Percentiles rank a stretch among this genome's conserved stretches.
These are phyloP conservation scores for Eucalyptus marginata DNA, from an alignment of 345 rosid genomes.

Conservation along the genomic window DNA sequence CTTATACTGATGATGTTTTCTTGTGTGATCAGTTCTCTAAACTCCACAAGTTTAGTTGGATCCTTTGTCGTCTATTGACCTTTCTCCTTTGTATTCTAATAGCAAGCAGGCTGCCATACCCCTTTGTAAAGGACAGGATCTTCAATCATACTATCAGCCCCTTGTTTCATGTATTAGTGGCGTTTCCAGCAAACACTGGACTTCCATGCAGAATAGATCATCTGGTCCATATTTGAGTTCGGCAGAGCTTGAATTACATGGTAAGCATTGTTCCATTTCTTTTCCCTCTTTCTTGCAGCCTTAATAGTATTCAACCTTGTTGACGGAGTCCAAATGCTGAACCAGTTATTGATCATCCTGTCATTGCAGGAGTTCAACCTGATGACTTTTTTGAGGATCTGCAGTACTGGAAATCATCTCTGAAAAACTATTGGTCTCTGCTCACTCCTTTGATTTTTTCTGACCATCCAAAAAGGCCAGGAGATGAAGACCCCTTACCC, in stretches of 20 bases:
- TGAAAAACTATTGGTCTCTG: slow-evolving; percentile 88
- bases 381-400: slow-evolving; percentile 70
- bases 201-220: slow-evolving; percentile 76
- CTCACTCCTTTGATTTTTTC: slow-evolving; percentile 94
- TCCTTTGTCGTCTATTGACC: not conserved
- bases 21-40: not conserved
- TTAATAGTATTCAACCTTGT: not conserved
- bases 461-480: slow-evolving; percentile 99
- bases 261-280: slow-evolving; percentile 47
- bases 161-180: slow-evolving; percentile 73
- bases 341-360: slow-evolving; percentile 1
- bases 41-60: not conserved
- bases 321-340: not conserved
- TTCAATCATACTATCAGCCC: slow-evolving; percentile 67
- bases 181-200: slow-evolving; percentile 74
- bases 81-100: not conserved
- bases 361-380: slow-evolving; percentile 53
- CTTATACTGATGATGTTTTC: not conserved
- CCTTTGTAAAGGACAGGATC: slow-evolving; percentile 60
- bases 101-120: slow-evolving; percentile 44
- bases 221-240: slow-evolving; percentile 40
- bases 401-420: slow-evolving; percentile 63
- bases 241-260: slow-evolving; percentile 64
- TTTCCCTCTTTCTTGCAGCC: not conserved
- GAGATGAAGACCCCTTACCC: slow-evolving; percentile 95